A percentile compares a stretch with the other conserved stretches of the same genome.
phyloP scores from a whole-genome alignment of 257 asterid species.

The Penstemon barbatus region DNA sequence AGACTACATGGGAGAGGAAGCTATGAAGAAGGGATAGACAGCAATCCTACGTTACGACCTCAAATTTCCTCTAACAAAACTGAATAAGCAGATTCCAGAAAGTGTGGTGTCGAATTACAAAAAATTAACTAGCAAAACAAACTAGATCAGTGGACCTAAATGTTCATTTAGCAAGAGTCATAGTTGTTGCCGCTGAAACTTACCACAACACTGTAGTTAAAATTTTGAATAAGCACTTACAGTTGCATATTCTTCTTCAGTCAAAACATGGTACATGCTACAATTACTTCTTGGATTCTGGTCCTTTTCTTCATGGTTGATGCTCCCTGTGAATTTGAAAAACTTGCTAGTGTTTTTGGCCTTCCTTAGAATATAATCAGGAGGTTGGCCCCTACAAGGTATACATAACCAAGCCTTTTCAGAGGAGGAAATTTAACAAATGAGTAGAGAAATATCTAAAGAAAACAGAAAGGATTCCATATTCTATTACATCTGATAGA shows the following conservation, averaged over 20 bases:
- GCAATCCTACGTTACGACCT: constrained; percentile 22
- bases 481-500: not conserved
- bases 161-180: constrained; percentile 8
- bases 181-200: not conserved
- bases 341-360: constrained; percentile 91
- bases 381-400: constrained; percentile 84
- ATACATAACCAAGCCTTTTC: constrained; percentile 32
- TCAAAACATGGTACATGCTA: constrained; percentile 73
- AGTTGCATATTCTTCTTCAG: constrained; percentile 89
- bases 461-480: constrained; percentile 28
- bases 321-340: constrained; percentile 79
- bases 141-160: constrained; percentile 14
- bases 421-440: constrained; percentile 38
- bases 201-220: constrained; percentile 17
- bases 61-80: constrained; percentile 17
- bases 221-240: constrained; percentile 58
- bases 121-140: constrained; percentile 1
- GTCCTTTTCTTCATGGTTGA: constrained; percentile 64
- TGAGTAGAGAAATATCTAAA: constrained; percentile 27
- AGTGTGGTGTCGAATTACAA: constrained; percentile 21
- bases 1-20: not conserved
- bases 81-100: constrained; percentile 9
- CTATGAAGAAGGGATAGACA: constrained; percentile 5
- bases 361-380: constrained; percentile 79
- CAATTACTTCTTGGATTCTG: constrained; percentile 49